A percentile compares a stretch with the other conserved stretches of the same genome.
Evolutionary conservation across 177 flowering plant genomes (phyloP).

Genomic region (Vitis hybrid): DNA sequence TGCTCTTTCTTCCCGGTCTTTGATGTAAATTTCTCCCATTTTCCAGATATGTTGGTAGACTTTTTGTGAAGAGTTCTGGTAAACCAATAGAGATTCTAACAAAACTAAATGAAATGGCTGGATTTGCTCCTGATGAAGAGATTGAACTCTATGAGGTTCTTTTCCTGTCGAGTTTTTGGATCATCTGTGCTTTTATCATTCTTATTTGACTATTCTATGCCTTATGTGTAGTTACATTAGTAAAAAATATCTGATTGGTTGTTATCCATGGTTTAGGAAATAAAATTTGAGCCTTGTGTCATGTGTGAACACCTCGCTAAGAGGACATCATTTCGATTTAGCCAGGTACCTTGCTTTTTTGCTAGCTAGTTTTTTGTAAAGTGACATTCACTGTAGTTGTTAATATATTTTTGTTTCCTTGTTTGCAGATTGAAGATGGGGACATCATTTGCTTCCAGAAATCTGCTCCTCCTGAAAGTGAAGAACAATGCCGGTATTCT

Average conservation of each 20-base stretch:
- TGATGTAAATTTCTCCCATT: conserved; percentile 8
- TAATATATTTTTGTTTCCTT: conserved; percentile 7
- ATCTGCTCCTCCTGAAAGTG: conserved; percentile 39
- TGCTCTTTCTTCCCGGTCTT: conserved; percentile 1
- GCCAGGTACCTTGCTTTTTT: conserved; percentile 47
- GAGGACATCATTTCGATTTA: conserved; percentile 50
- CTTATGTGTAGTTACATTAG: not conserved
- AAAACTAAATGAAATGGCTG: conserved; percentile 82
- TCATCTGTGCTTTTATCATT: not conserved
- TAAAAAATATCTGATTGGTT: not conserved
- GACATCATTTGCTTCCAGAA: conserved; percentile 93
- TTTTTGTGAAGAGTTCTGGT: conserved; percentile 74
- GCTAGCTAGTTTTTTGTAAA: not conserved
- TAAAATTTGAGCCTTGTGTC: conserved; percentile 81
- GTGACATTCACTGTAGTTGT: not conserved
- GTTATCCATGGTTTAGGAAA: conserved; percentile 51
- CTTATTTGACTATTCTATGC: not conserved
- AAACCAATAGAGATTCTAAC: conserved; percentile 71
- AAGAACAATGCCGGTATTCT: conserved; percentile 57
- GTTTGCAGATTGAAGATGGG: conserved; percentile 87
- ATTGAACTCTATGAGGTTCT: conserved; percentile 89
- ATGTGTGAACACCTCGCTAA: conserved; percentile 83
- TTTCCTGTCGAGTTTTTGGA: not conserved
- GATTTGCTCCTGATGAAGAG: conserved; percentile 75
- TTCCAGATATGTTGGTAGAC: conserved; percentile 79